These are phyloP conservation scores for Corrigiola litoralis DNA, from an alignment of 179 eudicot genomes.

Conservation along the genomic window DNA sequence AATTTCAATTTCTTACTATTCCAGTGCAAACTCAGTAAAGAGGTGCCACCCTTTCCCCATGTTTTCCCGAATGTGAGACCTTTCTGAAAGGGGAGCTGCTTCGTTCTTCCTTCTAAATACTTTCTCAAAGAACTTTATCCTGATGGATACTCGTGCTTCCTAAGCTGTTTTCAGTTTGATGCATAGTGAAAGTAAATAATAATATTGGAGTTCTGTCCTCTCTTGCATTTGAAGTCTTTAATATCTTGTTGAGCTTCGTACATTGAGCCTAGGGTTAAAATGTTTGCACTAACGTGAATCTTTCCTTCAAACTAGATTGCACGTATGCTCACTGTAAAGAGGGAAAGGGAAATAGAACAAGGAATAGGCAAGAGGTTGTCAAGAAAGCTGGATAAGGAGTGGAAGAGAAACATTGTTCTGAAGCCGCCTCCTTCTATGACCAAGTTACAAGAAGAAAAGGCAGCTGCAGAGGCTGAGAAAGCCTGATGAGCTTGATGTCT, in stretches of 20 bases:
- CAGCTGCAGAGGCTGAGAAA: slow-evolving; percentile 62
- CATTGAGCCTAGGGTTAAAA: neutral
- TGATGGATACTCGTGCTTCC: neutral
- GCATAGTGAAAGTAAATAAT: too few relatives aligned
- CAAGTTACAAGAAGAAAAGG: slow-evolving; percentile 67
- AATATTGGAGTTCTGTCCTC: neutral
- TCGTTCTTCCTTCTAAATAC: too few relatives aligned
- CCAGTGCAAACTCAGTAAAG: too few relatives aligned
- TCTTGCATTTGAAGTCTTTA: neutral
- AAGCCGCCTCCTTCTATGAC: slow-evolving; percentile 74
- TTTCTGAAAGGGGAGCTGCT: too few relatives aligned
- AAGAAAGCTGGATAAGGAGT: slow-evolving; percentile 73
- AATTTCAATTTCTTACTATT: too few relatives aligned
- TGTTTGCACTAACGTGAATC: neutral
- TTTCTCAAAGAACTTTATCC: too few relatives aligned
- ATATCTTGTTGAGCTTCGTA: neutral
- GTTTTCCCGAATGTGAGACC: too few relatives aligned
- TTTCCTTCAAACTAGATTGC: slow-evolving; percentile 47
- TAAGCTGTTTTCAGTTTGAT: too few relatives aligned
- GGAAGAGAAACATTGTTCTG: slow-evolving; percentile 76
- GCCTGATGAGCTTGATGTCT: slow-evolving; percentile 23
- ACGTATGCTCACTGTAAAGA: slow-evolving; percentile 76
- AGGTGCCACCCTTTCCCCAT: too few relatives aligned
- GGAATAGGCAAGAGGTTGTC: slow-evolving; percentile 81
- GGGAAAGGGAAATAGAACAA: slow-evolving; percentile 86